A percentile compares a stretch with the other conserved stretches of the same genome.
Evolutionary conservation across 805 yeast species (phyloP).

Genomic region (Candida wancherniae): DNA sequence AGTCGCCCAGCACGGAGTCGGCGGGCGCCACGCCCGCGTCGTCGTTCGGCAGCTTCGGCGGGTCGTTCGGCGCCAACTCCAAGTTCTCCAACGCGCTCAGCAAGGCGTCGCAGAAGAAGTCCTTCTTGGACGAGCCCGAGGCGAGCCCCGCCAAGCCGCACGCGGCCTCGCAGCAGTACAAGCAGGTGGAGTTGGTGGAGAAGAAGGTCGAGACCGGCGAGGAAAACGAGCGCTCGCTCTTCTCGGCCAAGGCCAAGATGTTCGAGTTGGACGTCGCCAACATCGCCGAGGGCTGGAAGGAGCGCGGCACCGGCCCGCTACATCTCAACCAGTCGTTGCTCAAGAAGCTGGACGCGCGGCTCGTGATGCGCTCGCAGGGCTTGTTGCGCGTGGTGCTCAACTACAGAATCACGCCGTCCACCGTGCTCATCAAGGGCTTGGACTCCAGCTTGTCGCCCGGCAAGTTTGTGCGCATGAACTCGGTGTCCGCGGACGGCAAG

Average conservation of each 20-base stretch:
- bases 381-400: constrained; percentile 78
- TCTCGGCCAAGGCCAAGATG: constrained; percentile 69
- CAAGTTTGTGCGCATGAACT: constrained; percentile 72
- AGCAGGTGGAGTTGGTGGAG: constrained; percentile 53
- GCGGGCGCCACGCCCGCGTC: constrained; percentile 2
- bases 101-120: constrained; percentile 45
- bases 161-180: constrained; percentile 38
- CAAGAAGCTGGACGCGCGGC: constrained; percentile 47
- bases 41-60: constrained; percentile 15
- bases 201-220: constrained; percentile 79
- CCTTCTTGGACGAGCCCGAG: constrained; percentile 49
- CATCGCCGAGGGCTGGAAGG: constrained; percentile 85
- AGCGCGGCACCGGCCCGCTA: constrained; percentile 85
- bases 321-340: constrained; percentile 58
- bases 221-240: constrained; percentile 71
- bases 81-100: constrained; percentile 54
- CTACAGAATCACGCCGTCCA: constrained; percentile 55
- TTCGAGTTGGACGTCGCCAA: constrained; percentile 68
- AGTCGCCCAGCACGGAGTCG: constrained; percentile 12
- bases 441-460: constrained; percentile 81
- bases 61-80: constrained; percentile 44
- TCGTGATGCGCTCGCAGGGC: constrained; percentile 90
- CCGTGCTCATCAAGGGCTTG: constrained; percentile 72
- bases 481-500: constrained; percentile 52
- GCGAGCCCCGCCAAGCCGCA: constrained; percentile 21